Evolutionary conservation across 2,329 filamentous ascomycete genomes (phyloP), one percentile per base, ranked within the genome.

Genomic region (Trichoderma pleuroti): DNA sequence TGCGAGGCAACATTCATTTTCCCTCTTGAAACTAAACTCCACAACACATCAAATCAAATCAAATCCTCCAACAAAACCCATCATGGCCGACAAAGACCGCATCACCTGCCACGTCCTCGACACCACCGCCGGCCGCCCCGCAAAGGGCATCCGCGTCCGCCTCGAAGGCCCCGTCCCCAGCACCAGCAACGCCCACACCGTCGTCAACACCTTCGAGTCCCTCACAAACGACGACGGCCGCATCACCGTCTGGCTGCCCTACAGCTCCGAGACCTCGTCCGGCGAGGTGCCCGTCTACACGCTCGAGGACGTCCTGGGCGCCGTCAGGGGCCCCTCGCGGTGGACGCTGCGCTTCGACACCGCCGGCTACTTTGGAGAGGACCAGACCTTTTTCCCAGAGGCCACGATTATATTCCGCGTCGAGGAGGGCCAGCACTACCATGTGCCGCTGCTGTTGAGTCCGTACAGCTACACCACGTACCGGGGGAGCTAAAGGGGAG

Each of bases 21-120:
- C 9, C 26, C 12, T n/a, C 21, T 12, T 26, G 4, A 18, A 14
- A 46, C 16, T 14, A 39, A 66, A 56, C 14, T 5, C 4, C 26
- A 30, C 8, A 18, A 8, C 46, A 56, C 0, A 24, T 26, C 34
- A 57, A 18, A 66, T 46, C 18, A 32, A 39, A 28, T 28, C 26
- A 28, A 36, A 8, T 62, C 34, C 14, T 18, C n/a, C 30, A 34
- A 6, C 9, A 54, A 42, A 36, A 1, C 24, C 42, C 52, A 59
- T 34, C 42, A 72, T 72, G 71, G 70, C 71, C 49, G 56, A 52
- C 64, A 89, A 87, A 77, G 88, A 90, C 78, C 88, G 88, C 78
- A 95, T 96, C 77, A 95, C 93, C 80, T 95, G 92, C 84, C 93
- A 96, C 84, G 88, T 94, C 80, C 92, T 96, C 79, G 92, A 96